These are phyloP conservation scores for Salvia hispanica DNA, from an alignment of 257 asterid species.

Conservation along the genomic window DNA sequence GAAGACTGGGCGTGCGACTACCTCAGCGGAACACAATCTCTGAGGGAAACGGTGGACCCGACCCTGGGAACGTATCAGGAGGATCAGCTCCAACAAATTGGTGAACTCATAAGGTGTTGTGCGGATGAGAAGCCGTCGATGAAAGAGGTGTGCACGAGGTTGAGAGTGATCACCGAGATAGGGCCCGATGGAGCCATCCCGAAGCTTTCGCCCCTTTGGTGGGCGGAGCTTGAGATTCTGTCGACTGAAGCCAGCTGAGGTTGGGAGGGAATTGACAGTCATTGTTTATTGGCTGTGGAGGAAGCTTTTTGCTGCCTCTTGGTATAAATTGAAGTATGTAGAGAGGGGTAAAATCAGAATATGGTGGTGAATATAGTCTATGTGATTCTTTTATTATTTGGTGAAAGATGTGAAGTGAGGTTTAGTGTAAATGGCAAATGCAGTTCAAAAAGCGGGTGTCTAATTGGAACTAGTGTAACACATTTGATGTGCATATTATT, in stretches of 20 bases:
- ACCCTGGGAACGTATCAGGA: constrained; percentile 51
- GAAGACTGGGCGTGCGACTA: constrained; percentile 86
- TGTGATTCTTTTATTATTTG: constrained; percentile 13
- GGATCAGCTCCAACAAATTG: constrained; percentile 63
- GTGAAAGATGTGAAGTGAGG: constrained; percentile 21
- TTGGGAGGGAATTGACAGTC: constrained; percentile 15
- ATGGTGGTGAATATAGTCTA: constrained; percentile 21
- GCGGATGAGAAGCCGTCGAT: constrained; percentile 53
- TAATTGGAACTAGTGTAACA: no score
- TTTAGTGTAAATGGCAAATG: constrained; percentile 3
- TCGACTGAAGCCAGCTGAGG: constrained; percentile 54
- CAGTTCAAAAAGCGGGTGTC: neutral
- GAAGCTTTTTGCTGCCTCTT: constrained; percentile 27
- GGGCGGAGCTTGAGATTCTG: constrained; percentile 93
- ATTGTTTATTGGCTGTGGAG: constrained; percentile 21
- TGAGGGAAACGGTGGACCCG: constrained; percentile 67
- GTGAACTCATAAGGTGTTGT: constrained; percentile 59
- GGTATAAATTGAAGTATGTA: constrained; percentile 22
- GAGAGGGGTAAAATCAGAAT: constrained; percentile 17
- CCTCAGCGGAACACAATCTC: constrained; percentile 48
- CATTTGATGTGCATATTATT: no score
- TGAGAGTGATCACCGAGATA: constrained; percentile 74
- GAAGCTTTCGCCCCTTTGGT: constrained; percentile 89
- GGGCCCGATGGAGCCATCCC: constrained; percentile 86
- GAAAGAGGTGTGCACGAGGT: constrained; percentile 52